Evolutionary conservation across 352 stramenopile species (phyloP).

Genomic region (Pythium aphanidermatum): DNA sequence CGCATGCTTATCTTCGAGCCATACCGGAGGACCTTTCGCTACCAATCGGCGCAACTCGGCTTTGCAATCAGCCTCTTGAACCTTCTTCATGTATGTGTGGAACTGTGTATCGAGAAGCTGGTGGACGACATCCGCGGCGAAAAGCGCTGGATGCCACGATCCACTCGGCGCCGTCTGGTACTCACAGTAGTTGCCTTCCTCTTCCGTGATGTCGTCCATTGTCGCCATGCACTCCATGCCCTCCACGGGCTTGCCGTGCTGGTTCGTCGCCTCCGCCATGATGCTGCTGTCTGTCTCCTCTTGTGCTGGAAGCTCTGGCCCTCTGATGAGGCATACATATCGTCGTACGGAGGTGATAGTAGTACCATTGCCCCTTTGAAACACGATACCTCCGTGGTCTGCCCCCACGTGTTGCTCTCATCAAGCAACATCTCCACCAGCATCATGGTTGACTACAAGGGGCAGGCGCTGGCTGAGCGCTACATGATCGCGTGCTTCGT

Average conservation of each 20-base stretch:
- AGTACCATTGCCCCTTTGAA: no score
- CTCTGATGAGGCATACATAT: conserved; percentile 4
- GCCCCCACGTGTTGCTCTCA: no score
- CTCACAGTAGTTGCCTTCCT: conserved; percentile 86
- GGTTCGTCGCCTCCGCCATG: conserved; percentile 6
- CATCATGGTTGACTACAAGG: conserved; percentile 85
- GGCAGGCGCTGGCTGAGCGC: conserved; percentile 62
- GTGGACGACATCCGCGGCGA: conserved; percentile 66
- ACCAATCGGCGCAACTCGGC: conserved; percentile 91
- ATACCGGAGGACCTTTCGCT: conserved; percentile 87
- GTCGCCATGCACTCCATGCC: conserved; percentile 91
- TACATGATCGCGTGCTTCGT: conserved; percentile 59
- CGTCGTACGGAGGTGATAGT: no score
- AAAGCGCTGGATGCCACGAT: conserved; percentile 81
- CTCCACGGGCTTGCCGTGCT: conserved; percentile 74
- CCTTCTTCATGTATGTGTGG: conserved; percentile 88
- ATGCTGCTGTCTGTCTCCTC: not conserved
- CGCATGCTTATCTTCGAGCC: conserved; percentile 89
- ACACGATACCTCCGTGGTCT: no score
- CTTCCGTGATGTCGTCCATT: conserved; percentile 94
- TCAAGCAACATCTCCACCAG: not conserved
- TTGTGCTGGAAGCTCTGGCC: not conserved
- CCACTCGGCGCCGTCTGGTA: conserved; percentile 90
- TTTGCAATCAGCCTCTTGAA: conserved; percentile 93
- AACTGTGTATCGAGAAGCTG: conserved; percentile 90